Evolutionary conservation across 208 protist genomes (phyloP), one percentile per base, ranked within the genome.

Genomic region (Naegleria lovaniensis): DNA sequence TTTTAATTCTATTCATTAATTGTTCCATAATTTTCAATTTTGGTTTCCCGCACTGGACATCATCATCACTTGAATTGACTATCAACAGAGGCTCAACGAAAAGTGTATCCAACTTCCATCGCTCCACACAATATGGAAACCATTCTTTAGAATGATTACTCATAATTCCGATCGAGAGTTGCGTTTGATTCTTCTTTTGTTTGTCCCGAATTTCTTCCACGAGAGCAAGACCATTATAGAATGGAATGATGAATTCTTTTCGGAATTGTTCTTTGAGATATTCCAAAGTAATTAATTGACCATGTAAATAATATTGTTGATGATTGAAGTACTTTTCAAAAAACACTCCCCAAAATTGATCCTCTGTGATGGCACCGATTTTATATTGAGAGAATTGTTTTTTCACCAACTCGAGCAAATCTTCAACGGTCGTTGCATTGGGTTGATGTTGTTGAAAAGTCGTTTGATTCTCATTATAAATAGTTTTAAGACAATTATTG

Each of bases 141-240:
- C 76, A 84, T 33, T 84, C 76, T 40, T 84, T 84, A 16, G 76
- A 84, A 33, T 84, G 76, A 40, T 84, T 84, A 40, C 33, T 41
- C 38, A 84, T 41, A 41, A 84, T 84, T 41, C 76, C 76, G 29
- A 84, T 84, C 3, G 29, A 41, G 11, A 84, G 11, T 19, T 84
- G 16, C 0, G 76, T 84, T 36, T 38, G 11, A 2, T 40, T 19
- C 33, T 84, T 84, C 38, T 84, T 84, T 33, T 40, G 29, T 38
- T 16, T 33, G 3, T 41, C 29, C 76, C 38, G 76, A 41, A 84
- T 40, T 84, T 33, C 38, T 36, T 84, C 76, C 2, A 19, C 55
- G 0, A 67, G 19, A 4, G 55, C 55, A 15, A 67, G 22, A 29
- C 55, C 55, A 19, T 67, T 67, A 41, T 33, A 41, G 76, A 84